Conservation (phyloP, 2,329 filamentous ascomycete species). For the Neofusicoccum sp. region DNA sequence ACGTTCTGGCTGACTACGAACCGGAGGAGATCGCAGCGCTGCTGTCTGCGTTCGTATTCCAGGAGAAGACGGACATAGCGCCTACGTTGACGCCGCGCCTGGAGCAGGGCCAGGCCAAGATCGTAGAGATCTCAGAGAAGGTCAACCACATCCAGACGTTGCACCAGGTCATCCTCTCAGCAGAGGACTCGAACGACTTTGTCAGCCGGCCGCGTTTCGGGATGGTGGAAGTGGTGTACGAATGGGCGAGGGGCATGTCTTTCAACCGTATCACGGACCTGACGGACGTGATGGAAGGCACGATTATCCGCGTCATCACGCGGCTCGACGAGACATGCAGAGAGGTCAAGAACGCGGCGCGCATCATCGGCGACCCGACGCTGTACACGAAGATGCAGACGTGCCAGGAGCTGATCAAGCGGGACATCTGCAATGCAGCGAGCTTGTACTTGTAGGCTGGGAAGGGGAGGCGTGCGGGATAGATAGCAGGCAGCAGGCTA, state of each 20-base stretch:
- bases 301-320: conserved; percentile 93
- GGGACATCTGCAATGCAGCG: conserved; percentile 41
- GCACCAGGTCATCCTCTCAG: conserved; percentile 86
- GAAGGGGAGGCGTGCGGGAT: not conserved
- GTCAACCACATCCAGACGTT: conserved; percentile 86
- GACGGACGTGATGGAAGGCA: conserved; percentile 95
- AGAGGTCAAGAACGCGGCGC: conserved; percentile 94
- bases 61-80: conserved; percentile 85
- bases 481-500: not conserved
- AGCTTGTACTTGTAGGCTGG: conserved; percentile 37
- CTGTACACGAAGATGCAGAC: conserved; percentile 96
- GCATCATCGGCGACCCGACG: conserved; percentile 90
- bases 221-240: conserved; percentile 95
- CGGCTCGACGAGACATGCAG: conserved; percentile 92
- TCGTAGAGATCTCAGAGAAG: conserved; percentile 86
- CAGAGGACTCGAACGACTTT: conserved; percentile 91
- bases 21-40: conserved; percentile 95
- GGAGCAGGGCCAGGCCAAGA: conserved; percentile 77
- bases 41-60: conserved; percentile 92
- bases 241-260: conserved; percentile 96
- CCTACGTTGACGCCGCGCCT: conserved; percentile 80
- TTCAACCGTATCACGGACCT: conserved; percentile 97
- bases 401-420: conserved; percentile 95
- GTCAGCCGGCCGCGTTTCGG: conserved; percentile 84
- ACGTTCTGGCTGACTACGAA: conserved; percentile 91